A percentile compares a stretch with the other conserved stretches of the same genome.
These are phyloP conservation scores for Simplicillium aogashimaense DNA, from an alignment of 2,329 filamentous ascomycete species.

Conservation along the genomic window DNA sequence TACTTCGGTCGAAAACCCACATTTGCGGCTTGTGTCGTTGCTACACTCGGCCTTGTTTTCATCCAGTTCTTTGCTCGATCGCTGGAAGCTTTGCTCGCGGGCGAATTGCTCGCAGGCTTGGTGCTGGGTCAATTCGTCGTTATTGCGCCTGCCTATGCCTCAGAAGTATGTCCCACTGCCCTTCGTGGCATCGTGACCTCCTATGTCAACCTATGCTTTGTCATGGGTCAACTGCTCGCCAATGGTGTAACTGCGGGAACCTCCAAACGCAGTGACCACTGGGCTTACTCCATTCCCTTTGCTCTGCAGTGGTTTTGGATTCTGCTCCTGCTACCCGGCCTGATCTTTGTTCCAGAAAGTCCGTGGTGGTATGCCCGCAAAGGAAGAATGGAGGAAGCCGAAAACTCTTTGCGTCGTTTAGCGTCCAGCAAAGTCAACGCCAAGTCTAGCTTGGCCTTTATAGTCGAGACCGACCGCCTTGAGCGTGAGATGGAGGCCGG, in stretches of 20 bases:
- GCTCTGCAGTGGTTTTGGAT: conserved; percentile 23
- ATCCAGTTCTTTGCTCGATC: conserved; percentile 22
- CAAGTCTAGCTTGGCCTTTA: conserved; percentile 14
- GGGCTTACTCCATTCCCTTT: conserved; percentile 25
- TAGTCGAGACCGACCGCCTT: conserved; percentile 23
- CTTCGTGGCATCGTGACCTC: conserved; percentile 30
- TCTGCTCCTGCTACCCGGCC: conserved; percentile 13
- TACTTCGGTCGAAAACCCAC: conserved; percentile 30
- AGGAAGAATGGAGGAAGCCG: conserved; percentile 12
- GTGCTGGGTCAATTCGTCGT: conserved; percentile 33
- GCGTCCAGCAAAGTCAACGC: conserved; percentile 1
- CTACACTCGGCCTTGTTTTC: conserved; percentile 18
- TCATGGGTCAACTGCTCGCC: conserved; percentile 26
- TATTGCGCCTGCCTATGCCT: conserved; percentile 30
- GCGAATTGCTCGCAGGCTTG: conserved; percentile 34
- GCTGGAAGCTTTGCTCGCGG: conserved; percentile 29
- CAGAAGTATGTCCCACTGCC: conserved; percentile 30
- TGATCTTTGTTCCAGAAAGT: conserved; percentile 18
- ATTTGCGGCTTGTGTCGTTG: conserved; percentile 35
- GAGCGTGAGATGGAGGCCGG: conserved; percentile 29
- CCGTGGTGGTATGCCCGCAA: conserved; percentile 29
- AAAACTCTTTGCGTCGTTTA: conserved; percentile 6
- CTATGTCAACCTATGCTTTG: conserved; percentile 32
- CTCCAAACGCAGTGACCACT: conserved; percentile 11
- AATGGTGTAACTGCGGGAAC: conserved; percentile 11